Base-by-base conservation (phyloP, 163 green algal genomes). In the Trebouxia gelatinosa region DNA sequence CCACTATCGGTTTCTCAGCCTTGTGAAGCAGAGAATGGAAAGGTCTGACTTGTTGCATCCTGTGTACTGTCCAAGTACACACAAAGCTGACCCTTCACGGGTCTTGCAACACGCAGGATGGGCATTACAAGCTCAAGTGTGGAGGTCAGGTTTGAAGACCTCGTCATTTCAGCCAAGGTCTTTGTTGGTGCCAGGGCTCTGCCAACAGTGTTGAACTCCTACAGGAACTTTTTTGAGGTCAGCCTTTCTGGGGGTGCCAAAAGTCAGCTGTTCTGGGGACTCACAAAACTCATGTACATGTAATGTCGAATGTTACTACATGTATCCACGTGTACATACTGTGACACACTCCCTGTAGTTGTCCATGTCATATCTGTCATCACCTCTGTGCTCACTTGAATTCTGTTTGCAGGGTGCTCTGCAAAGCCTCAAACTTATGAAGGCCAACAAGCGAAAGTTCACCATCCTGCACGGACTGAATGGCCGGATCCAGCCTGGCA, bases 61-160 rank as follows among this genome's bases (percentile, higher is more conserved):
- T 67, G 7, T 68, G 9, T n/a, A n/a, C 28, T 68, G 29, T n/a
- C 38, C 11, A n/a, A 6, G 29, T 68, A 11, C 26, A 6, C 59
- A 38, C 28, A 19, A n/a, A n/a, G n/a, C n/a, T n/a, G n/a, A n/a
- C n/a, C n/a, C n/a, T n/a, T n/a, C n/a, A n/a, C n/a, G n/a, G n/a
- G n/a, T 68, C 4, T 39, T 67, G 26, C 23, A 68, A 31, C 0
- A 40, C 9, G 77, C 81, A 85, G 81, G 62, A 77, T 81, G 16
- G 81, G 81, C 29, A 57, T 85, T 21, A 2, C n/a, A 61, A 66
- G 16, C 6, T 71, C 70, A 6, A 58, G 29, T 2, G 64, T 81
- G 32, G 77, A 85, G 51, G 81, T 85, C 29, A 61, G 81, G n/a
- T 85, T 78, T 40, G n/a, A 85, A 66, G 34, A 85, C 23, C 59